Base-by-base conservation (phyloP, 345 rosid species). In the Eucalyptus dawsonii region DNA sequence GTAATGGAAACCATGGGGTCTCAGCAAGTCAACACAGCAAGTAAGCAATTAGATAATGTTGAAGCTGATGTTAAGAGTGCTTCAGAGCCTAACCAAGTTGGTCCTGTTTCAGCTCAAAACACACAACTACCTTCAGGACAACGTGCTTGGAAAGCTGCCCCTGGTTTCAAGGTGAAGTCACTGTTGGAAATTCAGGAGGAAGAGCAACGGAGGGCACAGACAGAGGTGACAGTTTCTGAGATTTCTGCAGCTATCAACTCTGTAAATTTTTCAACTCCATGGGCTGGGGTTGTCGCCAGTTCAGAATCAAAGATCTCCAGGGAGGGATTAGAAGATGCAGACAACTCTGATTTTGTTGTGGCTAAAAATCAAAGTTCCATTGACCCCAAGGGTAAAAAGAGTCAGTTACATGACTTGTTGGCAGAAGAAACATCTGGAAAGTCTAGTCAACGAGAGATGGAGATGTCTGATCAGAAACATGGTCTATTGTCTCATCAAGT, bases 141-240 rank as follows among this genome's bases (percentile, higher is more conserved):
- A 87, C 91, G 96, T 86, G 99, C 97, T 87, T 98, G 99, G 99
- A 97, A 95, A 93, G 97, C 97, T 94, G 99, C 99, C 90, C 99
- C 98, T 81, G 99, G 99, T 91, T 94, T 96, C 93, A 98, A 94
- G 93, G 94, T 98, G 25, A 98, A 95, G 94, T 97, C 99, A 50
- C 91, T 98, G 89, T 91, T 98, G 93, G 99, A 98, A 93, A 98
- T 98, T 93, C 99, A 98, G 91, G 94, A 93, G 94, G 99, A 98
- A 90, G 99, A 98, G 91, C 96, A 95, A 90, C 95, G 92, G 94
- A 96, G 87, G 90, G 94, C 94, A 42, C 96, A 93, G 91, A 90
- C 91, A 9, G 97, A 95, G 92, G 89, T 92, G 60, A 89, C 92
- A 76, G 97, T 94, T 88, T 91, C 97, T 69, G 97, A 96, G 89